Evolutionary conservation across 176 grass and related monocot genomes (phyloP), one percentile per base, ranked within the genome.

Genomic region (Oryza officinalis): DNA sequence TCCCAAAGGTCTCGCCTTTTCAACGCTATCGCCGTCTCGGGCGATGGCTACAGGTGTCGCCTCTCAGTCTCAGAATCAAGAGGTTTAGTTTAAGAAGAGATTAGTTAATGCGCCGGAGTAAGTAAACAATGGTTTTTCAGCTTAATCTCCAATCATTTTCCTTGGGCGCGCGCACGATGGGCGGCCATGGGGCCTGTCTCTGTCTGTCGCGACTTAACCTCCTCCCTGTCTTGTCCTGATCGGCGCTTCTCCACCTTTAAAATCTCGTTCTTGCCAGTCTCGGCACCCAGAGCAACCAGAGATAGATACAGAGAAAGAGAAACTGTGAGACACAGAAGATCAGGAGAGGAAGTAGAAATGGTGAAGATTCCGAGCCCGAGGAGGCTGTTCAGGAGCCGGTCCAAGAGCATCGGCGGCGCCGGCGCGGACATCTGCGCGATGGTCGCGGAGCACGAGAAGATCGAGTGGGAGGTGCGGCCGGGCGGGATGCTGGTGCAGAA

Each of bases 401-500:
- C 84, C 6, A 94, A 74, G 88, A 74, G 67, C 76, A 65, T 17
- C 30, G 47, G 60, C 31, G 46, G 69, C 60, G 26, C 6, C 65
- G 79, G 80, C 13, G 77, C 86, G 37, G 89, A 82, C 75, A 88
- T 72, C n/a, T 74, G 69, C 84, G 79, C 81, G 40, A 78, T 86
- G 75, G 66, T 88, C 14, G 75, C 89, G 6, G 82, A 87, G 81
- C 87, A 92, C 64, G 87, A 83, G 80, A 81, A 81, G 81, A 91
- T 87, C 68, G 87, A 88, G 76, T 97, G 91, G 91, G 91, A 97
- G 84, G 76, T 94, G 30, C 85, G 91, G 18, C 89, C 91, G 1
- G 89, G 94, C 61, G 94, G 94, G 66, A 97, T 97, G 94, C 87
- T 97, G 41, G 91, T 97, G 63, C 94, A 97, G 89, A 97, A 97